phyloP scores from a whole-genome alignment of 768 basidiomycete species.

The Lentinula edodes region DNA sequence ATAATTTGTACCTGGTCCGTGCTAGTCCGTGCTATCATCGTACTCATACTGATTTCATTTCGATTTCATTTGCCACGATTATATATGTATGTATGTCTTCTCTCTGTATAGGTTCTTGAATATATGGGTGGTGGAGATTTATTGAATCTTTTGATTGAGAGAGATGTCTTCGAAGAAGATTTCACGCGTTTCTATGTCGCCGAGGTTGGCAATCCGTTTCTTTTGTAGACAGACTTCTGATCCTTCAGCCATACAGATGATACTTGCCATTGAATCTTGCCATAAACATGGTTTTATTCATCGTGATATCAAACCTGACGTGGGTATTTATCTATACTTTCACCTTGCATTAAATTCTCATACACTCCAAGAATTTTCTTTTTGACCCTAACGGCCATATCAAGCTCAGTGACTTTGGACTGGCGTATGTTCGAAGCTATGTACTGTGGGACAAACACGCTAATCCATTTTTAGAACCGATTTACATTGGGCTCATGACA shows the following conservation, averaged over 20 bases:
- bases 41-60: constrained; percentile 42
- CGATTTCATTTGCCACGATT: constrained; percentile 41
- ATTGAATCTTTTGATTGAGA: constrained; percentile 90
- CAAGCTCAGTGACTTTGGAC: constrained; percentile 90
- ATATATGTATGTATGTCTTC: neutral
- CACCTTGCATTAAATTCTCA: constrained; percentile 12
- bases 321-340: constrained; percentile 31
- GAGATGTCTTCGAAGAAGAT: constrained; percentile 85
- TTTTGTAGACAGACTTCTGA: constrained; percentile 10
- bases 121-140: constrained; percentile 98
- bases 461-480: constrained; percentile 54
- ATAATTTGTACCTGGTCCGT: constrained; percentile 86
- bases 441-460: constrained; percentile 1
- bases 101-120: constrained; percentile 65
- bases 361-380: constrained; percentile 73
- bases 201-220: constrained; percentile 50
- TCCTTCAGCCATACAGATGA: constrained; percentile 56
- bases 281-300: constrained; percentile 96
- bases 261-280: constrained; percentile 88
- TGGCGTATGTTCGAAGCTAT: constrained; percentile 63
- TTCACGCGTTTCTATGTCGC: constrained; percentile 93
- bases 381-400: constrained; percentile 94
- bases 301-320: constrained; percentile 95
- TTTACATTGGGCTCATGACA: constrained; percentile 97
- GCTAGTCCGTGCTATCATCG: constrained; percentile 11